Evolutionary conservation across 148 eudicot species (phyloP).

Genomic region (Vaccinium darrowii): DNA sequence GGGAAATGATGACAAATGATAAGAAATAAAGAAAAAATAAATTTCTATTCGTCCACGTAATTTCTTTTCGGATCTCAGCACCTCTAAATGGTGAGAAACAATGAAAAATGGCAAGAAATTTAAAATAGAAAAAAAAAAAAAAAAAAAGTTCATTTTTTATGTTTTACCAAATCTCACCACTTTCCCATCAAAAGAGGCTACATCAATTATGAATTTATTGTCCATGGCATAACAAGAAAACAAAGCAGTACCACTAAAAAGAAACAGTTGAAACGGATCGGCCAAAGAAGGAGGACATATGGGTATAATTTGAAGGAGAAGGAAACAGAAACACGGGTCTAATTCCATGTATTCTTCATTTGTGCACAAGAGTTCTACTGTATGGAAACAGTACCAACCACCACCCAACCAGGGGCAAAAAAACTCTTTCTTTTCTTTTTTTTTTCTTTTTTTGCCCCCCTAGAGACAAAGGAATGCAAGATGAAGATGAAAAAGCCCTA

Average conservation of each 20-base stretch:
- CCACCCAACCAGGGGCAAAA: not conserved
- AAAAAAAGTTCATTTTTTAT: not conserved
- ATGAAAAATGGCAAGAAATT: not conserved
- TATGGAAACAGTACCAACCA: not conserved
- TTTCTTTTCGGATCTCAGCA: not conserved
- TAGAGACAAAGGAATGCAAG: conserved; percentile 5
- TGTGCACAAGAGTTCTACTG: not conserved
- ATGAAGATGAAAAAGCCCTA: conserved; percentile 20
- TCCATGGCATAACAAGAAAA: not conserved
- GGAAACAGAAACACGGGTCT: not conserved
- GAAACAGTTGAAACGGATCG: not conserved
- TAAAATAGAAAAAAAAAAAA: not conserved
- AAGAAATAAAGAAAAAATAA: not conserved
- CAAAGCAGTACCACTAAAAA: not conserved
- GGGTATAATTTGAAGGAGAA: not conserved
- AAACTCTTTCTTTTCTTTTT: not conserved
- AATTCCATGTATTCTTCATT: not conserved
- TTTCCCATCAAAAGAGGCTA: conserved; percentile 1
- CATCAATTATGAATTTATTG: conserved; percentile 8
- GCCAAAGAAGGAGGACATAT: conserved; percentile 4
- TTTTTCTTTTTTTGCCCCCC: not conserved
- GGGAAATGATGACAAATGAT: not conserved
- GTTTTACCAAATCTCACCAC: not conserved
- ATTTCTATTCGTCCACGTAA: not conserved
- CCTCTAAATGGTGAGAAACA: not conserved